Evolutionary conservation across 2,329 filamentous ascomycete species (phyloP).

Genomic region (Esteya vermicola): DNA sequence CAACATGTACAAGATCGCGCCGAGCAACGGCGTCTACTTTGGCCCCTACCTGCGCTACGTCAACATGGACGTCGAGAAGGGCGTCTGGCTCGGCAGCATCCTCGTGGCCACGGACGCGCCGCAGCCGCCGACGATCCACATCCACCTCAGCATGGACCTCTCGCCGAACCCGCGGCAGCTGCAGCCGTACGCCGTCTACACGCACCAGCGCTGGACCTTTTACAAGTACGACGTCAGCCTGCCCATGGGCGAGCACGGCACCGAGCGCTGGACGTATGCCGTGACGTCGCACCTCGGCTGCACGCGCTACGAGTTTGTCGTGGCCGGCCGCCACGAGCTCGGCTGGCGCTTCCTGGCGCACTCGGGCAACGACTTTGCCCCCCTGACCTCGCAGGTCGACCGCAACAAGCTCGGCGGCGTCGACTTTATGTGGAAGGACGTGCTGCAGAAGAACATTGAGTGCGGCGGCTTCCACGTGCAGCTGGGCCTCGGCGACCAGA

Average conservation of each 20-base stretch:
- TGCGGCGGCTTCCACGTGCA: conserved; percentile 94
- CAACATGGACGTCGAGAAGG: conserved; percentile 91
- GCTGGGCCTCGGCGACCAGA: conserved; percentile 82
- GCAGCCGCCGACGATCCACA: conserved; percentile 89
- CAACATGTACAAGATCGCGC: conserved; percentile 84
- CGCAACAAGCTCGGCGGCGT: conserved; percentile 74
- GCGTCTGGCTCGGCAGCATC: conserved; percentile 86
- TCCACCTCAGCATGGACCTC: conserved; percentile 79
- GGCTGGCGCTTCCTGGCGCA: conserved; percentile 95
- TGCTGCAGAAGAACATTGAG: conserved; percentile 92
- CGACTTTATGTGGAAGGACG: conserved; percentile 98
- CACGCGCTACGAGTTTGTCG: conserved; percentile 94
- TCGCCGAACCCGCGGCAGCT: conserved; percentile 87
- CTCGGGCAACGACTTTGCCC: conserved; percentile 89
- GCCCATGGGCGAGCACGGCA: conserved; percentile 70
- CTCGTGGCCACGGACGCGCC: conserved; percentile 81
- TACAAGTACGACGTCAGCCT: conserved; percentile 89
- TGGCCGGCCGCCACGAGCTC: conserved; percentile 78
- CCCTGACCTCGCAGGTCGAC: conserved; percentile 76
- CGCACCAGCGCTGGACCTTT: conserved; percentile 89
- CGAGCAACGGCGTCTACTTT: conserved; percentile 96
- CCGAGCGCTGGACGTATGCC: conserved; percentile 90
- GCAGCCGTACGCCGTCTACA: conserved; percentile 66
- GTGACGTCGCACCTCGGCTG: conserved; percentile 94
- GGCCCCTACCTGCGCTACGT: conserved; percentile 90